phyloP scores from a whole-genome alignment of 345 rosid species.

The Citrus mangshanensis region DNA sequence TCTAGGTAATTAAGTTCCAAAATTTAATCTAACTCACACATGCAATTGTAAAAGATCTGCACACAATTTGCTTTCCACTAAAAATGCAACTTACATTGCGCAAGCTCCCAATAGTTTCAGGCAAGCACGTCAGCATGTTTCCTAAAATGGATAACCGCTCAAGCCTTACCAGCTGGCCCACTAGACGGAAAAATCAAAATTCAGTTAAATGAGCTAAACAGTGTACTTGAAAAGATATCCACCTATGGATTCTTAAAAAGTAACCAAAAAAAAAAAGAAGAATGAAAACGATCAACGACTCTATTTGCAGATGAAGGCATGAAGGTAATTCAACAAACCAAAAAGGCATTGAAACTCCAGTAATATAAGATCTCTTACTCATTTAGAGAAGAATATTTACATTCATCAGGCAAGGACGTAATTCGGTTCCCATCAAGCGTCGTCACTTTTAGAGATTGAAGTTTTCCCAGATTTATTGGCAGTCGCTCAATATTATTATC shows the following conservation, averaged over 20 bases:
- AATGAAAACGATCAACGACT: background rate
- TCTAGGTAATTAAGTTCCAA: background rate
- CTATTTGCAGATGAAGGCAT: slow-evolving; percentile 9
- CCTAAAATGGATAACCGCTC: slow-evolving; percentile 75
- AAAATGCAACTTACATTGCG: slow-evolving; percentile 67
- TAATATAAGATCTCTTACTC: slow-evolving; percentile 20
- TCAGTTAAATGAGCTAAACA: slow-evolving; percentile 10
- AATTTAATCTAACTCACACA: background rate
- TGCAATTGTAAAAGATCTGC: background rate
- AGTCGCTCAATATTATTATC: slow-evolving; percentile 66
- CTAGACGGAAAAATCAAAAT: slow-evolving; percentile 29
- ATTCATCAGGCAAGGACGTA: slow-evolving; percentile 87
- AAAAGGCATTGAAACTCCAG: background rate
- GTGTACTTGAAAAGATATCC: background rate
- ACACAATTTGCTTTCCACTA: slow-evolving; percentile 10
- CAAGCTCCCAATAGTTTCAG: slow-evolving; percentile 91
- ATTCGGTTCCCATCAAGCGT: slow-evolving; percentile 79
- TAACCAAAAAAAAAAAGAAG: background rate
- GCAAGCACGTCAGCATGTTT: slow-evolving; percentile 67
- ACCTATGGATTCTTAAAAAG: background rate
- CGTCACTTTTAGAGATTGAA: slow-evolving; percentile 82
- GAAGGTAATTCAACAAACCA: slow-evolving; percentile 19
- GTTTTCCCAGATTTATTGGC: slow-evolving; percentile 81
- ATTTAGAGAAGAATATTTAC: slow-evolving; percentile 51
- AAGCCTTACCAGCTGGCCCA: slow-evolving; percentile 94